Evolutionary conservation across 225 moss, liverwort and hornwort species (phyloP).

Genomic region (Takakia lepidozioides): DNA sequence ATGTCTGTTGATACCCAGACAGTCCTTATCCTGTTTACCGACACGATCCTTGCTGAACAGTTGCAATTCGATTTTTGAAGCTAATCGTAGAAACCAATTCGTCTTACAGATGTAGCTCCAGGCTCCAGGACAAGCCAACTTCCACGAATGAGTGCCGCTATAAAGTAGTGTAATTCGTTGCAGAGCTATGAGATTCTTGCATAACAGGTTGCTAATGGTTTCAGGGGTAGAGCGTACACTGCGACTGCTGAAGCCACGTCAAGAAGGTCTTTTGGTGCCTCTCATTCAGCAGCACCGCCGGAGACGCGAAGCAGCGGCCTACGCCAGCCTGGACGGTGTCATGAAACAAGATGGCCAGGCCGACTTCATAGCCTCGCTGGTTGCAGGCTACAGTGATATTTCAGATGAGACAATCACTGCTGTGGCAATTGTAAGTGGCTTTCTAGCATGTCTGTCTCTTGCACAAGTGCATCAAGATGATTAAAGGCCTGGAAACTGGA

Average conservation of each 20-base stretch:
- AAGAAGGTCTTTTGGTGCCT: slow-evolving; percentile 43
- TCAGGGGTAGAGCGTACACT: slow-evolving; percentile 38
- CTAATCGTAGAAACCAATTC: too few relatives aligned
- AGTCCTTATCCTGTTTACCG: too few relatives aligned
- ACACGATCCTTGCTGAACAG: slow-evolving; percentile 7
- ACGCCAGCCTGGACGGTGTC: slow-evolving; percentile 14
- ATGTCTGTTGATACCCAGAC: too few relatives aligned
- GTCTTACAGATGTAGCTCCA: too few relatives aligned
- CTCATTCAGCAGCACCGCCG: slow-evolving; percentile 12
- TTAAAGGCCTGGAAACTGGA: too few relatives aligned
- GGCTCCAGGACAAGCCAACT: too few relatives aligned
- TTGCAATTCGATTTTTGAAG: slow-evolving; percentile 13
- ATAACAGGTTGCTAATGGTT: too few relatives aligned
- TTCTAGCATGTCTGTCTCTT: too few relatives aligned
- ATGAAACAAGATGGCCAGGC: slow-evolving; percentile 35
- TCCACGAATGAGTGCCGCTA: slow-evolving; percentile 15
- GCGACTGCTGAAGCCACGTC: slow-evolving; percentile 24
- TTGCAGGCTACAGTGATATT: slow-evolving; percentile 28
- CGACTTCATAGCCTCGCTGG: slow-evolving; percentile 42
- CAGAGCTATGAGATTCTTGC: too few relatives aligned
- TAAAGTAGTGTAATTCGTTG: too few relatives aligned
- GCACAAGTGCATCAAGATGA: too few relatives aligned
- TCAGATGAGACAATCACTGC: slow-evolving; percentile 45
- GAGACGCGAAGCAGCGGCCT: too few relatives aligned
- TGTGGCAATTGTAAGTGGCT: slow-evolving; percentile 37